Percentiles rank a stretch among this genome's conserved stretches.
These are phyloP conservation scores for Tripterygium wilfordii DNA, from an alignment of 177 flowering plant genomes.

Conservation along the genomic window DNA sequence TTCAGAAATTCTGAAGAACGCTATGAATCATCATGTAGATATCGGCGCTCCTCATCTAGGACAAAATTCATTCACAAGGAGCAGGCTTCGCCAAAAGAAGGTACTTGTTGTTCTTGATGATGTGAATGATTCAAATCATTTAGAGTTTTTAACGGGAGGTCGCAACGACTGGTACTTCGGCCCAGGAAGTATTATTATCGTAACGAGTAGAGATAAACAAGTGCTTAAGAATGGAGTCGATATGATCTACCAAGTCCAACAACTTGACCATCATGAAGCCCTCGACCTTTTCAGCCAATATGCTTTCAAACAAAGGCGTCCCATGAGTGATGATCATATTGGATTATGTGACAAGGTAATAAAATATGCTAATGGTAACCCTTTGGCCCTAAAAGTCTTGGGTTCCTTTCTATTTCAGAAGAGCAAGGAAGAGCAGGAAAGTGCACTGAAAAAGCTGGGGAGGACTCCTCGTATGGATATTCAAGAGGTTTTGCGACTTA, in stretches of 20 bases:
- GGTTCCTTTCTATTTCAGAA: not conserved
- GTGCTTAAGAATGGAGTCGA: not conserved
- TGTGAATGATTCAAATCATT: not conserved
- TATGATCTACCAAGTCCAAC: not conserved
- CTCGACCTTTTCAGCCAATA: conserved; percentile 17
- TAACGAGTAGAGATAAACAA: not conserved
- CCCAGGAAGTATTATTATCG: not conserved
- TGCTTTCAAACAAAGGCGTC: conserved; percentile 12
- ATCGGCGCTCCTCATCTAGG: not conserved
- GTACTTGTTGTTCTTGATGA: conserved; percentile 3
- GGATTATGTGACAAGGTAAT: not conserved
- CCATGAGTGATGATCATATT: not conserved
- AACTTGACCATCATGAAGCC: not conserved
- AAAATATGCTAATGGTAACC: not conserved
- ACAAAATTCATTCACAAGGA: not conserved
- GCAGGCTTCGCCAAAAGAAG: not conserved
- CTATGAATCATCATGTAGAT: not conserved
- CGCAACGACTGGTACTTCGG: not conserved
- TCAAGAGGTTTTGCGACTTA: not conserved
- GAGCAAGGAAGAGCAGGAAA: not conserved
- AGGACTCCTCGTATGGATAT: not conserved
- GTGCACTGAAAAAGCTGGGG: not conserved
- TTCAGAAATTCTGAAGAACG: too few species aligned
- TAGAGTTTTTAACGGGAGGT: not conserved
- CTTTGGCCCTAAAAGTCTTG: conserved; percentile 1